Evolutionary conservation across 257 asterid genomes (phyloP).

Genomic region (Solanum phureja): DNA sequence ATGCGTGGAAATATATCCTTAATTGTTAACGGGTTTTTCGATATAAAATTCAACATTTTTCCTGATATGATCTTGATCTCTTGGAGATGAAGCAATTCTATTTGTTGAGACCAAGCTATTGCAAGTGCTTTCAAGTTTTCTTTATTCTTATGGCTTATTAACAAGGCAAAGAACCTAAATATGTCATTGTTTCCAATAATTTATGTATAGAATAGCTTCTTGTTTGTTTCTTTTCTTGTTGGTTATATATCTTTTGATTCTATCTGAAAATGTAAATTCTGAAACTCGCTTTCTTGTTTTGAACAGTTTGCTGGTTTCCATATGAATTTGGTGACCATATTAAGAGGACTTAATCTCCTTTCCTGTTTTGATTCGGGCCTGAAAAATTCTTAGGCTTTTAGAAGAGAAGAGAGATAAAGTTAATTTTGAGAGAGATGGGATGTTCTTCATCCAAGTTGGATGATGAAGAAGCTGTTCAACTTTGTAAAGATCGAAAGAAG

Average conservation of each 20-base stretch:
- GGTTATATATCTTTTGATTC: conserved; percentile 7
- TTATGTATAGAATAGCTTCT: not conserved
- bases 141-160: not conserved
- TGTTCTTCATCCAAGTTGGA: conserved; percentile 90
- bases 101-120: not conserved
- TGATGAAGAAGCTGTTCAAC: conserved; percentile 81
- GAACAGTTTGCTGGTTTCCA: conserved; percentile 8
- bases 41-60: not conserved
- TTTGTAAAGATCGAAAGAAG: conserved; percentile 82
- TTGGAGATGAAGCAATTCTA: not conserved
- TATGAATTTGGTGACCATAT: conserved; percentile 46
- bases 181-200: not conserved
- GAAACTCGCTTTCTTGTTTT: not conserved
- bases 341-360: conserved; percentile 18
- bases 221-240: conserved; percentile 4
- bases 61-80: not conserved
- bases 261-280: not conserved
- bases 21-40: no score
- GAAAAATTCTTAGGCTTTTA: conserved; percentile 26
- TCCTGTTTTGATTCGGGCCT: conserved; percentile 41
- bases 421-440: conserved; percentile 52
- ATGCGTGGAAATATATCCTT: not conserved
- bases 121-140: not conserved
- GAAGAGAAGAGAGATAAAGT: not conserved
- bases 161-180: not conserved